Evolutionary conservation across 768 basidiomycete genomes (phyloP), one percentile per base, ranked within the genome.

Genomic region (Tephrocybe sp.): DNA sequence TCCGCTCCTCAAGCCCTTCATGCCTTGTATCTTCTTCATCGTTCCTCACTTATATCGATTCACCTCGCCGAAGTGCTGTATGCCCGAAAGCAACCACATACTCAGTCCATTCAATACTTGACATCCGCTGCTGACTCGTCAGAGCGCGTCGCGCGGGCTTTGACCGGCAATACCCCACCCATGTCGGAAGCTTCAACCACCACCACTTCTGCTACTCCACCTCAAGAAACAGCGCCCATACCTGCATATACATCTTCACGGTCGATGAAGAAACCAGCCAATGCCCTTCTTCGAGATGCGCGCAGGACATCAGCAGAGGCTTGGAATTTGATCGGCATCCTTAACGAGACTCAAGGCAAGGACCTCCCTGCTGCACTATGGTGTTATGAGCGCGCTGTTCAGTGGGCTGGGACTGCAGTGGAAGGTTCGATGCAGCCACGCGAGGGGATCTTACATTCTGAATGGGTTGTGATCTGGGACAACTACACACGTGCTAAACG

Each of bases 21-120:
- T 62, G 67, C 73, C 0, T 66, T 88, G 5, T 88, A 79, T 57
- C 68, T 90, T 37, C 76, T 88, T 24, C 88, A 91, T 53, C 84
- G 87, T 34, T 81, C 86, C 14, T 81, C 89, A n/a, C 69, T 91
- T 10, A 67, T 91, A 41, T 84, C 84, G 12, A 73, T 86, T 11
- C 89, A 91, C 60, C 79, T 83, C 12, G 88, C 86, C 0, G 87
- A 91, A 67, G 86, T 91, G 10, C 68, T 81, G 9, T 76, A 84
- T 60, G 83, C 83, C 59, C 73, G 66, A 54, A 65, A 60, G 21
- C 54, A 65, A 14, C 71, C 79, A 21, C 61, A 69, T 3, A 58
- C 68, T 7, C 65, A 73, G 3, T 83, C 84, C 1, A 71, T 87
- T 24, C 75, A 79, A 59, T 80, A 76, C 70, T 69, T 90, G 36